phyloP scores from a whole-genome alignment of 140 eudicot species.

The Stevia rebaudiana region DNA sequence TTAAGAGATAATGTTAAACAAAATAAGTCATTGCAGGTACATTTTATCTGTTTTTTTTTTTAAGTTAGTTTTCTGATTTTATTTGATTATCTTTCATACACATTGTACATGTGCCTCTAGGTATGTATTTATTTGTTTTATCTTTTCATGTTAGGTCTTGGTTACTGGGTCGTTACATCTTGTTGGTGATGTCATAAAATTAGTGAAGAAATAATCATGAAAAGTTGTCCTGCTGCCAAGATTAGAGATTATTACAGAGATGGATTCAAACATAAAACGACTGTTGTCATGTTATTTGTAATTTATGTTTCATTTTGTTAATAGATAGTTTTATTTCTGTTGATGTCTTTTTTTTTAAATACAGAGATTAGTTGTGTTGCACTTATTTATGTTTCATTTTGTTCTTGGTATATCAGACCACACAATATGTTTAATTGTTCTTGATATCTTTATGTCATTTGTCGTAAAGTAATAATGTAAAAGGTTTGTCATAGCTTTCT shows the following conservation, averaged over 20 bases:
- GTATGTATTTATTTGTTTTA: background rate
- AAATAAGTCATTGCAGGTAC: constrained; percentile 74
- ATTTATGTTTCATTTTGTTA: background rate
- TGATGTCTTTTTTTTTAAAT: no score
- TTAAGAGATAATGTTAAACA: constrained; percentile 56
- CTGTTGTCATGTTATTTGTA: background rate
- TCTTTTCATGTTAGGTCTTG: constrained; percentile 49
- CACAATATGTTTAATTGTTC: no score
- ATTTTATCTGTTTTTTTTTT: background rate
- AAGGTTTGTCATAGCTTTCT: no score
- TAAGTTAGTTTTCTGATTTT: background rate
- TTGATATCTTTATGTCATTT: no score
- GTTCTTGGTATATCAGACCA: no score
- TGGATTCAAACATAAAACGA: background rate
- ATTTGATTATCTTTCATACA: background rate
- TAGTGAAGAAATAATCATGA: constrained; percentile 55
- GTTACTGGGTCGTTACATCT: constrained; percentile 93
- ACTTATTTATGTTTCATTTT: no score
- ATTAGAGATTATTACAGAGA: constrained; percentile 5
- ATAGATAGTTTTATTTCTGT: background rate
- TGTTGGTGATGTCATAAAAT: constrained; percentile 72
- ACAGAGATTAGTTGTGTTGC: no score
- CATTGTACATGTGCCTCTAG: no score
- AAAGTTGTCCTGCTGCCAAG: background rate
- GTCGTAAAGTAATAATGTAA: no score